phyloP scores from a whole-genome alignment of 208 protist genomes.

The Blastocrithidia nonstop region DNA sequence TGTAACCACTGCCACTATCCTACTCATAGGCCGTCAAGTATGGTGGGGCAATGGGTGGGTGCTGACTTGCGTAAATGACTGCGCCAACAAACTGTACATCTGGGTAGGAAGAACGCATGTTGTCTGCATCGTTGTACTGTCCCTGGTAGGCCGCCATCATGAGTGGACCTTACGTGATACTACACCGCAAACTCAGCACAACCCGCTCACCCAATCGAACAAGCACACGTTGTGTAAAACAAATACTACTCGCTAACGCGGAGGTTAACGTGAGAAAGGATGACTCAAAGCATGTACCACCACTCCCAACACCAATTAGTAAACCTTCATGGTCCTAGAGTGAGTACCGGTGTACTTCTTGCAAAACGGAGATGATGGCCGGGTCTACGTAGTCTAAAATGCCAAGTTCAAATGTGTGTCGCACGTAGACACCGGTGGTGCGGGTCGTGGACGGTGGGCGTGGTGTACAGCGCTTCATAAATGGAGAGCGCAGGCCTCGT shows the following conservation, averaged over 20 bases:
- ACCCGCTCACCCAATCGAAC: conserved; percentile 46
- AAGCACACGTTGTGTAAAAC: conserved; percentile 67
- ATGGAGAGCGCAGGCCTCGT: conserved; percentile 48
- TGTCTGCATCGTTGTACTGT: conserved; percentile 74
- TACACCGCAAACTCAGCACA: conserved; percentile 31
- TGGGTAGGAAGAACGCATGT: conserved; percentile 61
- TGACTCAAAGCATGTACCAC: conserved; percentile 56
- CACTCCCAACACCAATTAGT: conserved; percentile 37
- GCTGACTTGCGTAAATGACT: conserved; percentile 45
- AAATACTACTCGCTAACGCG: conserved; percentile 60
- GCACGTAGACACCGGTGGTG: conserved; percentile 45
- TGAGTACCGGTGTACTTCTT: conserved; percentile 75
- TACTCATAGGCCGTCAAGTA: conserved; percentile 12
- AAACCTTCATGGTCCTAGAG: conserved; percentile 71
- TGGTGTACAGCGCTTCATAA: conserved; percentile 42
- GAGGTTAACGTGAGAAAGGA: conserved; percentile 57
- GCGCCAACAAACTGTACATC: conserved; percentile 52
- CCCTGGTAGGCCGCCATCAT: conserved; percentile 63
- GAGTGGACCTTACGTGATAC: conserved; percentile 47
- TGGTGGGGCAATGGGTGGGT: conserved; percentile 31
- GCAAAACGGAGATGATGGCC: conserved; percentile 34
- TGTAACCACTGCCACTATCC: conserved; percentile 7
- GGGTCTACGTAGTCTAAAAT: conserved; percentile 33
- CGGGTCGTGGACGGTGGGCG: conserved; percentile 29
- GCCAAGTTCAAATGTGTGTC: conserved; percentile 37